These are phyloP conservation scores for Glycine tomentella DNA, from an alignment of 306 rosid species.

Conservation along the genomic window DNA sequence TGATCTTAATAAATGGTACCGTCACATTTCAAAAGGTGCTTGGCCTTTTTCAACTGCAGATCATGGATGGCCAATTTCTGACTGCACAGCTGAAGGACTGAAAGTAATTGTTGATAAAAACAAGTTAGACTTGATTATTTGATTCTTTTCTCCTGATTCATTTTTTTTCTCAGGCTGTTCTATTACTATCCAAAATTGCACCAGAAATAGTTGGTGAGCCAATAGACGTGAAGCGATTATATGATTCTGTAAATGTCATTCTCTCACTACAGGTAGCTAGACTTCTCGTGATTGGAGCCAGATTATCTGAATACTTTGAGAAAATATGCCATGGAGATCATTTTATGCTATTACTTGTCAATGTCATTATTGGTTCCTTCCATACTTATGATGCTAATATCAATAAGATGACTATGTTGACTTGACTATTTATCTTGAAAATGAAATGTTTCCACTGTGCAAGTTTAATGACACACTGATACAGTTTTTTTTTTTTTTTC, in stretches of 20 bases:
- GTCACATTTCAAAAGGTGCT: slow-evolving; percentile 93
- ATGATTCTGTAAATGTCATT: slow-evolving; percentile 80
- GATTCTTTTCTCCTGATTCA: slow-evolving; percentile 36
- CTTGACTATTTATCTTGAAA: slow-evolving; percentile 9
- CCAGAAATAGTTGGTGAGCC: slow-evolving; percentile 80
- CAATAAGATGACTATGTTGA: not conserved
- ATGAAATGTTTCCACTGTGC: slow-evolving; percentile 16
- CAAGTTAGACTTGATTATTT: slow-evolving; percentile 29
- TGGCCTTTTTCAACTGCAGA: slow-evolving; percentile 93
- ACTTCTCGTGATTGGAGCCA: slow-evolving; percentile 30
- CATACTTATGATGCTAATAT: slow-evolving; percentile 4
- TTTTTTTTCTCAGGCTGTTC: slow-evolving; percentile 63
- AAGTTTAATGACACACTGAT: not conserved
- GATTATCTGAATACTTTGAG: slow-evolving; percentile 30
- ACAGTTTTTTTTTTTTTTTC: not conserved
- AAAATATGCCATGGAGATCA: slow-evolving; percentile 25
- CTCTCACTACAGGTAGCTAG: slow-evolving; percentile 83
- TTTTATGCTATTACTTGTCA: slow-evolving; percentile 1
- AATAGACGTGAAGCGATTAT: slow-evolving; percentile 57
- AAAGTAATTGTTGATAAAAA: slow-evolving; percentile 55
- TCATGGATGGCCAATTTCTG: slow-evolving; percentile 99
- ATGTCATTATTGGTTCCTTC: slow-evolving; percentile 23
- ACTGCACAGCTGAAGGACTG: slow-evolving; percentile 93
- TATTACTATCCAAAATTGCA: slow-evolving; percentile 68
- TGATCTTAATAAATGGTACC: slow-evolving; percentile 76